phyloP scores from a whole-genome alignment of 306 rosid genomes.

The Acacia confusa region DNA sequence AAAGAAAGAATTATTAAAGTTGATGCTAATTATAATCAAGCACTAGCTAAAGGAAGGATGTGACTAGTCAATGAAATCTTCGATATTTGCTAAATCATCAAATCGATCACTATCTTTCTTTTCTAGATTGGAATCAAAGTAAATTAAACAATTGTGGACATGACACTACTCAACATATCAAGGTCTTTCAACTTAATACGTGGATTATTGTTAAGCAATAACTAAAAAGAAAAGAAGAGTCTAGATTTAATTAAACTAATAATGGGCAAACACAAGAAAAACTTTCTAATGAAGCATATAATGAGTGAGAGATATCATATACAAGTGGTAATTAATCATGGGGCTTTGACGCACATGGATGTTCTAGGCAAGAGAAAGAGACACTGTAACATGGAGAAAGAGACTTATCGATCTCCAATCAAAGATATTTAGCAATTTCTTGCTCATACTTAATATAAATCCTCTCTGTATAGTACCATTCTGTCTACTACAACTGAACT shows the following conservation, averaged over 20 bases:
- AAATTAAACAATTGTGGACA: not conserved
- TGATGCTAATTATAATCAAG: not conserved
- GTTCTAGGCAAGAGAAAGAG: constrained; percentile 1
- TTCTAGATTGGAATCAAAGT: not conserved
- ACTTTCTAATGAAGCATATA: not conserved
- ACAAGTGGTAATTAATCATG: not conserved
- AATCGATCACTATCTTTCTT: not conserved
- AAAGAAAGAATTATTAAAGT: not conserved
- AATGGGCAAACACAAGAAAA: not conserved
- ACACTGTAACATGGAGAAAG: constrained; percentile 22
- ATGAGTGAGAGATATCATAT: not conserved
- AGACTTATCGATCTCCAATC: constrained; percentile 15
- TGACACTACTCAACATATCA: not conserved
- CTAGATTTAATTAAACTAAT: not conserved
- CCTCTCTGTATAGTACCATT: constrained; percentile 13
- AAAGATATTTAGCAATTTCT: not conserved
- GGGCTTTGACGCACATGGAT: constrained; percentile 13
- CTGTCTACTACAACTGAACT: not conserved
- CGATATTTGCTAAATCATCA: not conserved
- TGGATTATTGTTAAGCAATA: not conserved
- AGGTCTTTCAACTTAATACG: not conserved
- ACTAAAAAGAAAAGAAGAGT: not conserved
- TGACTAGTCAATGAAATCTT: constrained; percentile 8
- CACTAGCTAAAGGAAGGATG: not conserved
- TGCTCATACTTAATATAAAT: not conserved